These are phyloP conservation scores for Ramularia endophylla DNA, from an alignment of 2,329 filamentous ascomycete species.

Conservation along the genomic window DNA sequence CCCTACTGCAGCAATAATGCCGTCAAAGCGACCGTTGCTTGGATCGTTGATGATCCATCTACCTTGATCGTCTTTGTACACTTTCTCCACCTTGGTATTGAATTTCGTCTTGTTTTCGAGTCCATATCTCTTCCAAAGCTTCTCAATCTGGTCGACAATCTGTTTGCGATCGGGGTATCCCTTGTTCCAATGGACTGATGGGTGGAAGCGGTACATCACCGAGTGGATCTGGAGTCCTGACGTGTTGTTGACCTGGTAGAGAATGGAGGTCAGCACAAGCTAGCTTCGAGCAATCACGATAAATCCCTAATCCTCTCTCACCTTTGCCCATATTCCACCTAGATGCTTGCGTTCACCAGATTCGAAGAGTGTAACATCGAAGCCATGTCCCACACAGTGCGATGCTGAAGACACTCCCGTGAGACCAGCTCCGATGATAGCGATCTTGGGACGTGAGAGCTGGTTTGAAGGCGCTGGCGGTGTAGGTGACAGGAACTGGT, in stretches of 20 bases:
- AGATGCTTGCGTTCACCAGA: no score
- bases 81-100: conserved; percentile 60
- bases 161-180: conserved; percentile 75
- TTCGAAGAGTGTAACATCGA: no score
- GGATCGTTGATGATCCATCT: conserved; percentile 74
- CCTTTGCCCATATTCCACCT: no score
- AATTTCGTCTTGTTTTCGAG: conserved; percentile 67
- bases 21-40: conserved; percentile 67
- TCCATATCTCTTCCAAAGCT: conserved; percentile 69
- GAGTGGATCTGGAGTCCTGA: conserved; percentile 79
- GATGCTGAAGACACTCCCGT: no score
- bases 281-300: no score
- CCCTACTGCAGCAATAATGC: conserved; percentile 70
- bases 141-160: conserved; percentile 65
- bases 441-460: no score
- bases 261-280: no score
- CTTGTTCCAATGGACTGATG: conserved; percentile 64
- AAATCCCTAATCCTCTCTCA: no score
- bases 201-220: conserved; percentile 83
- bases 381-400: no score
- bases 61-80: conserved; percentile 62
- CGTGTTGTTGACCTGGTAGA: conserved; percentile 69
- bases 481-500: no score
- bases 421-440: no score
- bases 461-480: no score